A percentile compares a stretch with the other conserved stretches of the same genome.
Conservation (phyloP, 495 filamentous ascomycete species). For the Talaromyces thailandensis region DNA sequence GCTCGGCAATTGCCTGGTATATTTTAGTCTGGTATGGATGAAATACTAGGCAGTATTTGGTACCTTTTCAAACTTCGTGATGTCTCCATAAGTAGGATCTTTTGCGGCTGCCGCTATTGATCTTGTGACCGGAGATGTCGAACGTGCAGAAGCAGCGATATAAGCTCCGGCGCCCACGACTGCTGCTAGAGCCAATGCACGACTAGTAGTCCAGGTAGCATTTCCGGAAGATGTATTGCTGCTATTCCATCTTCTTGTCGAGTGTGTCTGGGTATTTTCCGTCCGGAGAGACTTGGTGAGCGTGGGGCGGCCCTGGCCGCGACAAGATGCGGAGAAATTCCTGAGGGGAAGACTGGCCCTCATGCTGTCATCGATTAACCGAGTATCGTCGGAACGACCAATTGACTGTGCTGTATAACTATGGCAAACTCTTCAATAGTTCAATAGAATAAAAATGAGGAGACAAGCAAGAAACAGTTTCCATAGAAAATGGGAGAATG, state of each 20-base stretch:
- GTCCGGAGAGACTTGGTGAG: constrained; percentile 8
- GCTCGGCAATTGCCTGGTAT: constrained; percentile 51
- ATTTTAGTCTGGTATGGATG: neutral
- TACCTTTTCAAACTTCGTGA: constrained; percentile 36
- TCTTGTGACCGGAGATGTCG: neutral
- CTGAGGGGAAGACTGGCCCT: constrained; percentile 1
- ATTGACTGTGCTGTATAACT: too few relatives aligned
- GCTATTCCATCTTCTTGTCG: neutral
- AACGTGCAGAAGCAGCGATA: constrained; percentile 8
- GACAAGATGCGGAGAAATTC: constrained; percentile 15
- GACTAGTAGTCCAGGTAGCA: constrained; percentile 21
- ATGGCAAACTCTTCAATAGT: too few relatives aligned
- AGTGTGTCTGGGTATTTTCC: neutral
- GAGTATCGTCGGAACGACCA: neutral
- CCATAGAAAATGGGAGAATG: neutral
- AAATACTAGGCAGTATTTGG: neutral
- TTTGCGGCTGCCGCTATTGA: constrained; percentile 7
- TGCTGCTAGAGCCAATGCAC: constrained; percentile 23
- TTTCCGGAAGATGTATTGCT: neutral
- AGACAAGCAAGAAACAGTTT: neutral
- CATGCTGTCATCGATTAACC: neutral
- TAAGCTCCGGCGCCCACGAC: constrained; percentile 27
- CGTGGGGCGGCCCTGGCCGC: constrained; percentile 15
- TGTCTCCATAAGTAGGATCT: constrained; percentile 29
- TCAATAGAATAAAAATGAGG: too few relatives aligned